A percentile compares a stretch with the other conserved stretches of the same genome.
These are phyloP conservation scores for Nicotiana tomentosiformis DNA, from an alignment of 257 asterid species.

Conservation along the genomic window DNA sequence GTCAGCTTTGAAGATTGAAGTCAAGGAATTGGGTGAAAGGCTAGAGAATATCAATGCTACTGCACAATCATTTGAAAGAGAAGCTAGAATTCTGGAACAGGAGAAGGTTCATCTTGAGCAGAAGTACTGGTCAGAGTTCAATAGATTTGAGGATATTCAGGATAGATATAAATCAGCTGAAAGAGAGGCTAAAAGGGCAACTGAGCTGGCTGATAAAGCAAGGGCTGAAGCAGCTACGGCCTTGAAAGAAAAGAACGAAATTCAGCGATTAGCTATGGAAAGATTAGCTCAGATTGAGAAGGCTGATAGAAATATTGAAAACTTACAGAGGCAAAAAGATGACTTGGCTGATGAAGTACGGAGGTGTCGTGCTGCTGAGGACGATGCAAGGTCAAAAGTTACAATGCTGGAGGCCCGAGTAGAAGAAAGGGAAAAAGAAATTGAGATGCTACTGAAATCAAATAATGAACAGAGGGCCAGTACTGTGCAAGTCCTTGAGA, in stretches of 20 bases:
- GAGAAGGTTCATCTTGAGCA: slow-evolving; percentile 76
- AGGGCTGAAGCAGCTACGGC: slow-evolving; percentile 86
- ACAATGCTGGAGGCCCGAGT: slow-evolving; percentile 61
- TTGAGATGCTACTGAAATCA: slow-evolving; percentile 58
- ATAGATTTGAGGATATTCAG: slow-evolving; percentile 69
- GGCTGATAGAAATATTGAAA: slow-evolving; percentile 62
- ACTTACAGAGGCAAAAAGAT: slow-evolving; percentile 55
- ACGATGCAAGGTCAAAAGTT: slow-evolving; percentile 62
- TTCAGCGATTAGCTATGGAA: slow-evolving; percentile 74
- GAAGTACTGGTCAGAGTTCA: slow-evolving; percentile 57
- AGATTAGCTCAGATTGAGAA: slow-evolving; percentile 79
- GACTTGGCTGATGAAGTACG: slow-evolving; percentile 57
- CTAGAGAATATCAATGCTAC: slow-evolving; percentile 47
- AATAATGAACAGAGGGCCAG: slow-evolving; percentile 66
- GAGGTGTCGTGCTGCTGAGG: slow-evolving; percentile 54
- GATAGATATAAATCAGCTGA: slow-evolving; percentile 84
- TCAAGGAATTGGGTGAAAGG: slow-evolving; percentile 58
- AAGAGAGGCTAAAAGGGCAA: slow-evolving; percentile 76
- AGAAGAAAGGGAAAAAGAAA: slow-evolving; percentile 72
- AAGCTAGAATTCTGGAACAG: slow-evolving; percentile 74
- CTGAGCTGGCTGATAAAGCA: slow-evolving; percentile 84
- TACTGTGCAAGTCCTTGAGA: slow-evolving; percentile 72
- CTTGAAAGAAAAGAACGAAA: slow-evolving; percentile 65
- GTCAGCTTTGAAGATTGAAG: slow-evolving; percentile 48
- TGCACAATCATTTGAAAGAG: slow-evolving; percentile 70